A percentile compares a stretch with the other conserved stretches of the same genome.
phyloP scores from a whole-genome alignment of 352 stramenopile genomes.

The Pythium apleroticum region DNA sequence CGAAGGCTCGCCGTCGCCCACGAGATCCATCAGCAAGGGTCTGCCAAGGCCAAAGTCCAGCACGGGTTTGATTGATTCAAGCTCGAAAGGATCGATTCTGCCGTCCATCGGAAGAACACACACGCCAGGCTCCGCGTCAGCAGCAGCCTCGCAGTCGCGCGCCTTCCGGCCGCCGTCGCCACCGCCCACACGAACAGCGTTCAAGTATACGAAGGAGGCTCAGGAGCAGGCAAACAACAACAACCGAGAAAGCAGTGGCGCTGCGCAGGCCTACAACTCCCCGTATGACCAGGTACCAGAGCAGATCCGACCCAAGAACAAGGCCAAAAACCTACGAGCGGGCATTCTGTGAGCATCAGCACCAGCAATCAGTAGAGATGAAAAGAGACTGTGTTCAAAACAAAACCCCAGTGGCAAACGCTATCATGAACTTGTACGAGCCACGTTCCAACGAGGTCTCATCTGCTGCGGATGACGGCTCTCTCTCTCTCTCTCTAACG shows the following conservation, averaged over 20 bases:
- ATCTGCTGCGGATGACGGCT: too few species aligned
- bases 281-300: constrained; percentile 62
- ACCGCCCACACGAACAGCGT: constrained; percentile 62
- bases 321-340: constrained; percentile 22
- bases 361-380: background rate
- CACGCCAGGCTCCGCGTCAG: constrained; percentile 31
- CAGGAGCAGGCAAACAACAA: constrained; percentile 34
- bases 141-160: constrained; percentile 33
- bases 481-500: too few species aligned
- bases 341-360: constrained; percentile 13
- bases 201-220: constrained; percentile 74
- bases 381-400: background rate
- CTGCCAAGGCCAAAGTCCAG: constrained; percentile 53
- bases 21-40: constrained; percentile 24
- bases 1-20: constrained; percentile 41
- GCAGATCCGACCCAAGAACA: constrained; percentile 48
- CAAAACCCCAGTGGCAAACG: background rate
- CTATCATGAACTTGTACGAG: too few species aligned
- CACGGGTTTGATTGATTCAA: constrained; percentile 29
- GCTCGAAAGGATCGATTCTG: constrained; percentile 39
- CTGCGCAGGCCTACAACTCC: constrained; percentile 52
- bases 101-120: constrained; percentile 35
- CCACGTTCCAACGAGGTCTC: too few species aligned
- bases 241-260: constrained; percentile 7
- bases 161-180: constrained; percentile 60